phyloP scores from a whole-genome alignment of 331 rosid genomes.

The Quercus tomentella region DNA sequence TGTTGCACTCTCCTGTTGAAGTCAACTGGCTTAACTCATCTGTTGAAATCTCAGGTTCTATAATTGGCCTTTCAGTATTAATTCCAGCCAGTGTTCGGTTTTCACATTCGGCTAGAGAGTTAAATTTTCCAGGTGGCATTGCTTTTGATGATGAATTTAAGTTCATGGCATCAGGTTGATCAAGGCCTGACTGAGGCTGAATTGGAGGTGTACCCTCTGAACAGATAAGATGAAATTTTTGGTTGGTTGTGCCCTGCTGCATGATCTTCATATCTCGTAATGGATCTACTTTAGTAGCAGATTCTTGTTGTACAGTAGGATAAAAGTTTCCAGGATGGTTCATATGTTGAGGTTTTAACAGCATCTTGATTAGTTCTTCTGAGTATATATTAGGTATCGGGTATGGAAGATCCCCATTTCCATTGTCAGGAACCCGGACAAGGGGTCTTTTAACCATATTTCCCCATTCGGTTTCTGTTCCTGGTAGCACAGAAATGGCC shows the following conservation, averaged over 20 bases:
- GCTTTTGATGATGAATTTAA: conserved; percentile 30
- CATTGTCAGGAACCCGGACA: conserved; percentile 64
- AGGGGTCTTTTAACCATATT: conserved; percentile 62
- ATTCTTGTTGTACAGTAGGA: conserved; percentile 47
- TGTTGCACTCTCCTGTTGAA: conserved; percentile 39
- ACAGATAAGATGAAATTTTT: conserved; percentile 25
- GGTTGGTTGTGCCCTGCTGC: conserved; percentile 29
- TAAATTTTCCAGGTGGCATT: conserved; percentile 25
- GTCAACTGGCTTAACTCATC: conserved; percentile 44
- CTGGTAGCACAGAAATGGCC: conserved; percentile 8
- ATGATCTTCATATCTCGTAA: conserved; percentile 39
- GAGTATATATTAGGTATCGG: conserved; percentile 51
- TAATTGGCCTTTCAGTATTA: conserved; percentile 30
- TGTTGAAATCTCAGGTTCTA: conserved; percentile 38
- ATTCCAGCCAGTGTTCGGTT: conserved; percentile 28
- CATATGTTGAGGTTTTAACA: conserved; percentile 49
- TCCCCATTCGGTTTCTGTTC: conserved; percentile 80
- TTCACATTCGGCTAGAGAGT: conserved; percentile 20
- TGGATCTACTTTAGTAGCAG: conserved; percentile 28
- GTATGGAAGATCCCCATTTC: conserved; percentile 45
- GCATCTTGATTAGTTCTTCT: conserved; percentile 68
- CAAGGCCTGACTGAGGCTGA: conserved; percentile 27
- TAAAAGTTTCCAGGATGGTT: conserved; percentile 37
- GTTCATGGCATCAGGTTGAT: conserved; percentile 36
- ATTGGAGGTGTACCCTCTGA: conserved; percentile 29